A percentile compares a stretch with the other conserved stretches of the same genome.
Conservation (phyloP, 2,329 filamentous ascomycete genomes). For the Ceratocystis colombiana region DNA sequence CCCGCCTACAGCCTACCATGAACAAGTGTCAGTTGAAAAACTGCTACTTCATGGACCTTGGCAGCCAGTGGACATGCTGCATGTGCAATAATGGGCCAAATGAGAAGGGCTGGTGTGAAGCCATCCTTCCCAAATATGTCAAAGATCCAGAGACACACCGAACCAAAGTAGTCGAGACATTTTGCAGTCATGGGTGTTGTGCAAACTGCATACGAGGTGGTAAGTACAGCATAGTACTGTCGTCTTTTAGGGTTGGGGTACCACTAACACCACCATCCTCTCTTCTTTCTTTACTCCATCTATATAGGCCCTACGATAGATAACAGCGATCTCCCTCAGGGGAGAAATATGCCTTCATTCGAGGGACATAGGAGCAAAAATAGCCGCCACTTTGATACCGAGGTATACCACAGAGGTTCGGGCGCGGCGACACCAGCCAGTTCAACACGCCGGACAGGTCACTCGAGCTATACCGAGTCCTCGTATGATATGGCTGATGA, state of each 20-base stretch:
- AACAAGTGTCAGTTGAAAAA: constrained; percentile 41
- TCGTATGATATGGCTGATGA: neutral
- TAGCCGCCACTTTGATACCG: neutral
- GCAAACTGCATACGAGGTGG: constrained; percentile 39
- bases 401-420: neutral
- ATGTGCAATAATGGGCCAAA: constrained; percentile 44
- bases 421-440: neutral
- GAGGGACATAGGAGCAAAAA: constrained; percentile 4
- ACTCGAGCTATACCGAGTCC: neutral
- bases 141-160: constrained; percentile 32
- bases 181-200: constrained; percentile 47
- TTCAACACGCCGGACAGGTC: neutral
- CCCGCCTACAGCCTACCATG: constrained; percentile 37
- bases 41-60: constrained; percentile 43
- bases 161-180: constrained; percentile 34
- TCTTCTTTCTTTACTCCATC: neutral
- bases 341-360: neutral
- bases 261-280: neutral
- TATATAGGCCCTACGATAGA: neutral
- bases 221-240: constrained; percentile 30
- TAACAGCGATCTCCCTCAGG: neutral
- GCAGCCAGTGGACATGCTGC: constrained; percentile 46
- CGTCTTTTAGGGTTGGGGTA: neutral
- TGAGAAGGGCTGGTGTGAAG: constrained; percentile 44
- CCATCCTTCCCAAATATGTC: constrained; percentile 31